Conservation (phyloP, 208 protist genomes). For the Angomonas desouzai region DNA sequence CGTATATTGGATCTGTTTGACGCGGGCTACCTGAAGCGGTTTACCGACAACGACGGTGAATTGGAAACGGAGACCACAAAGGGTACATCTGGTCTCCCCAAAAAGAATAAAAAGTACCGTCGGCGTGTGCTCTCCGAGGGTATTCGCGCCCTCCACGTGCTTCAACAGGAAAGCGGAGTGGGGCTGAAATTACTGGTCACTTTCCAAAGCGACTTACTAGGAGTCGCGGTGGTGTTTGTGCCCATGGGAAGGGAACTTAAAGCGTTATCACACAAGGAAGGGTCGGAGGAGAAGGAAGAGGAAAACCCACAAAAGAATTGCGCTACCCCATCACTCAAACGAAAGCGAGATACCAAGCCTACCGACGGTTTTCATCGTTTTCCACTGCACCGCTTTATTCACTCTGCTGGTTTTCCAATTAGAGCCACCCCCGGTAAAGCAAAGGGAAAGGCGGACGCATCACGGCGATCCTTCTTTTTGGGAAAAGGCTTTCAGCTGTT, state of each 20-base stretch:
- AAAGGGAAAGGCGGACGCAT: not conserved
- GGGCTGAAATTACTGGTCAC: not conserved
- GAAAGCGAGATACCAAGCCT: not conserved
- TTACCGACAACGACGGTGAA: not conserved
- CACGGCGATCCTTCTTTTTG: not conserved
- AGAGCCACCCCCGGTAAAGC: not conserved
- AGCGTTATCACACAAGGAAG: not conserved
- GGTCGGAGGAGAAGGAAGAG: not conserved
- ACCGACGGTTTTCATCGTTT: not conserved
- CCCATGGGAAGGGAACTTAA: too few species aligned
- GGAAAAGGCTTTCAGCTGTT: not conserved
- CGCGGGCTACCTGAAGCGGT: not conserved
- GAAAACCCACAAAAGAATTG: too few species aligned
- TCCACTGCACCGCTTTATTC: not conserved
- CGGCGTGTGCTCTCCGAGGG: not conserved
- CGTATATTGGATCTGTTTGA: not conserved
- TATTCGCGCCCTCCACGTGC: not conserved
- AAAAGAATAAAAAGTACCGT: not conserved
- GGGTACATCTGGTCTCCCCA: too few species aligned
- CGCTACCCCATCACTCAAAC: not conserved
- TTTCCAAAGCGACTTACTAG: not conserved
- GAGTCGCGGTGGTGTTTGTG: not conserved
- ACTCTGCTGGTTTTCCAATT: not conserved
- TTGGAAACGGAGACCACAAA: not conserved
- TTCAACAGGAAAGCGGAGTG: not conserved